Conservation (phyloP, 495 filamentous ascomycete genomes). For the Penicillium pulvis region DNA sequence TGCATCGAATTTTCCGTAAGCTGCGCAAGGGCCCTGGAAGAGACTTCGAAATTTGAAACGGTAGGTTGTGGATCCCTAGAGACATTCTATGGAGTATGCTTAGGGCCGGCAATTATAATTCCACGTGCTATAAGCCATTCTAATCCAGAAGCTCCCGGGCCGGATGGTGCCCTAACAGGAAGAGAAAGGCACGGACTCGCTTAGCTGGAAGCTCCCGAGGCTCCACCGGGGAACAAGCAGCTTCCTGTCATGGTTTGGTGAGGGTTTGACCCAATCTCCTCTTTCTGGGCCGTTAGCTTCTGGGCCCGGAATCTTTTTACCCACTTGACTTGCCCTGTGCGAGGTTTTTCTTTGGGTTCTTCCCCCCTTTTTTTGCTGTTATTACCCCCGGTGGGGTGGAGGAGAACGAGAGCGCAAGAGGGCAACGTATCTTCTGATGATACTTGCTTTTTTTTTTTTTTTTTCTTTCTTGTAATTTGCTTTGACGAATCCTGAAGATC, state of each 20-base stretch:
- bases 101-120: background rate
- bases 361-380: background rate
- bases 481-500: background rate
- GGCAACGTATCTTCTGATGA: background rate
- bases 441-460: slow-evolving; percentile 2
- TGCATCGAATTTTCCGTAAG: background rate
- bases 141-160: background rate
- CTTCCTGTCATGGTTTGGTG: slow-evolving; percentile 22
- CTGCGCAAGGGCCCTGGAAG: background rate
- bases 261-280: slow-evolving; percentile 8
- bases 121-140: slow-evolving; percentile 2
- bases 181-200: slow-evolving; percentile 7
- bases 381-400: background rate
- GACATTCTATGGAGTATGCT: background rate
- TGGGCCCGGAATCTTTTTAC: slow-evolving; percentile 11
- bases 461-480: background rate
- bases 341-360: background rate
- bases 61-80: background rate
- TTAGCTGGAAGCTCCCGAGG: slow-evolving; percentile 8
- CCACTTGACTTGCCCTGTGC: slow-evolving; percentile 6
- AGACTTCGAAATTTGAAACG: background rate
- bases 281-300: slow-evolving; percentile 5
- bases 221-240: slow-evolving; percentile 15
- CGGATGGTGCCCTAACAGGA: background rate
- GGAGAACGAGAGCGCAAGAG: background rate